Percentiles rank a stretch among this genome's conserved stretches.
Conservation (phyloP, 495 filamentous ascomycete genomes). For the Penicillium nucicola region DNA sequence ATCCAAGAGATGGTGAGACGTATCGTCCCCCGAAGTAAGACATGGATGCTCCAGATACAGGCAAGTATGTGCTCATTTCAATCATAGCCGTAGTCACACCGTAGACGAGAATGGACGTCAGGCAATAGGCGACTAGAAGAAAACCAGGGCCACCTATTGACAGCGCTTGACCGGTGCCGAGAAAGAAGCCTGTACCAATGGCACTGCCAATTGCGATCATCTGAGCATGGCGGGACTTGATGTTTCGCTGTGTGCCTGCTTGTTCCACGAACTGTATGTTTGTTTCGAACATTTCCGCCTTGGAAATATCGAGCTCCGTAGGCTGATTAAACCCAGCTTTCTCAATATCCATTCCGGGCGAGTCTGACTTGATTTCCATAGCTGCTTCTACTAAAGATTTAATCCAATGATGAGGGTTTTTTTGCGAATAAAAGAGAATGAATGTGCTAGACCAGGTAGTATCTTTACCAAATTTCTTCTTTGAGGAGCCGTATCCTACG, state of each 20-base stretch:
- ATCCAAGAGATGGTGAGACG: constrained; percentile 51
- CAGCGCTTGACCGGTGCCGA: constrained; percentile 54
- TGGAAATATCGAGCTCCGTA: too few species aligned
- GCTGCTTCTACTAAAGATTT: too few species aligned
- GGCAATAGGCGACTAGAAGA: constrained; percentile 57
- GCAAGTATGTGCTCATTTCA: constrained; percentile 57
- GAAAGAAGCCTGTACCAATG: constrained; percentile 55
- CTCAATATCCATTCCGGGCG: too few species aligned
- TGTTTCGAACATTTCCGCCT: too few species aligned
- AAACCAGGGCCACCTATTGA: constrained; percentile 53
- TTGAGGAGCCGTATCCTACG: too few species aligned
- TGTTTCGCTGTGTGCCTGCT: constrained; percentile 7
- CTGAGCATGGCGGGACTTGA: constrained; percentile 51
- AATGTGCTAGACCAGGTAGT: too few species aligned
- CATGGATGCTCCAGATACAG: constrained; percentile 48
- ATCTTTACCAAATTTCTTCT: too few species aligned
- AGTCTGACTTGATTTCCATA: too few species aligned
- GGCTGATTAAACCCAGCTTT: too few species aligned
- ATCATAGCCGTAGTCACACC: constrained; percentile 51
- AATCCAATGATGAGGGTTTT: too few species aligned
- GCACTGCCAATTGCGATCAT: constrained; percentile 61
- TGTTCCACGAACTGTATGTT: too few species aligned
- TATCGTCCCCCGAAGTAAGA: constrained; percentile 47
- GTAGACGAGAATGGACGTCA: constrained; percentile 50
- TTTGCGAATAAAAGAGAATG: too few species aligned